These are phyloP conservation scores for Noccaea caerulescens DNA, from an alignment of 345 rosid genomes.

Conservation along the genomic window DNA sequence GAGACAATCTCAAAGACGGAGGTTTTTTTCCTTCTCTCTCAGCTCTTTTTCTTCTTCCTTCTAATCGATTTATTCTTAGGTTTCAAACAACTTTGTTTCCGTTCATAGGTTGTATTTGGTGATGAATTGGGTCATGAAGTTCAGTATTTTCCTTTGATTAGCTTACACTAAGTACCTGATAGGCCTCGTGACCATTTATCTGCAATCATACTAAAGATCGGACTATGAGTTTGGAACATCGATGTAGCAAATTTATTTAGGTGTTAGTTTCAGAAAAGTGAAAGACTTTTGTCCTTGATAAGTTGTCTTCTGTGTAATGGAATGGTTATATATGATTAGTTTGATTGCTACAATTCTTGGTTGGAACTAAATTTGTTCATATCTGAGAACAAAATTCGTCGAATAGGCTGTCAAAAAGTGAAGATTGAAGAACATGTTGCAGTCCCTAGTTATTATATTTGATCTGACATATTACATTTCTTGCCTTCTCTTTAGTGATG, in stretches of 20 bases:
- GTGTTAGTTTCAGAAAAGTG: not conserved
- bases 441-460: not conserved
- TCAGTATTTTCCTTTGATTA: not conserved
- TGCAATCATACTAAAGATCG: not conserved
- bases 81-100: too few relatives aligned
- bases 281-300: not conserved
- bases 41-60: not conserved
- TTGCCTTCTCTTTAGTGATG: conserved; percentile 56
- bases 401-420: not conserved
- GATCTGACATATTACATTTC: not conserved
- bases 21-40: conserved; percentile 48
- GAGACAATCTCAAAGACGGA: conserved; percentile 79
- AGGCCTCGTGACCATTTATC: not conserved
- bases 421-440: not conserved
- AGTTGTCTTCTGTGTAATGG: not conserved
- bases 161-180: conserved; percentile 1
- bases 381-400: not conserved
- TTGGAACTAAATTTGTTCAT: not conserved
- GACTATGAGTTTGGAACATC: too few relatives aligned
- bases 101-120: not conserved
- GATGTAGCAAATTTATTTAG: too few relatives aligned
- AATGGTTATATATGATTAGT: not conserved
- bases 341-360: conserved; percentile 22
- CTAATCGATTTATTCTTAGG: too few relatives aligned
- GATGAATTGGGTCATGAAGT: conserved; percentile 6